A percentile compares a stretch with the other conserved stretches of the same genome.
phyloP scores from a whole-genome alignment of 1,284 basidiomycete genomes.

The Fereydounia khargensis region DNA sequence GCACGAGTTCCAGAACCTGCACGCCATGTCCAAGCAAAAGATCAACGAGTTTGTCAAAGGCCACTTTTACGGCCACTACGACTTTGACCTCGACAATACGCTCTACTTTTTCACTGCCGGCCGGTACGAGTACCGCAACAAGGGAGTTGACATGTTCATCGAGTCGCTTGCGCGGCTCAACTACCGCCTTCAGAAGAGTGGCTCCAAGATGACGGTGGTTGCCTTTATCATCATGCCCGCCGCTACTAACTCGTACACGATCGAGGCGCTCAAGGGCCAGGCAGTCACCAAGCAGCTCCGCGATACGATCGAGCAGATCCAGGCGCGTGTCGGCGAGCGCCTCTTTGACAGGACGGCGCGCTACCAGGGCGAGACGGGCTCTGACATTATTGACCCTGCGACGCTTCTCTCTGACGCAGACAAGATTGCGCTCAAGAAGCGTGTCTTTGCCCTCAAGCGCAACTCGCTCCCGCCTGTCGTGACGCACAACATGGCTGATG shows the following conservation, averaged over 20 bases:
- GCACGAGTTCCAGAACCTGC: conserved; percentile 96
- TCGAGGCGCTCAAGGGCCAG: conserved; percentile 96
- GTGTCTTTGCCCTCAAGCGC: conserved; percentile 92
- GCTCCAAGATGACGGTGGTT: conserved; percentile 79
- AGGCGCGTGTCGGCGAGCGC: conserved; percentile 82
- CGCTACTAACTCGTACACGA: conserved; percentile 89
- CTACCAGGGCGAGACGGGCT: conserved; percentile 67
- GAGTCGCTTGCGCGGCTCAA: conserved; percentile 81
- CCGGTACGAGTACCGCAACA: conserved; percentile 97
- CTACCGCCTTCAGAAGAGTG: conserved; percentile 77
- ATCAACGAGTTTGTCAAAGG: conserved; percentile 97
- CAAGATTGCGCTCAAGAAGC: conserved; percentile 89
- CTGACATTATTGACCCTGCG: conserved; percentile 43
- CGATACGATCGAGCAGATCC: conserved; percentile 88
- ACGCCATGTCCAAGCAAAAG: conserved; percentile 87
- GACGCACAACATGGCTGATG: conserved; percentile 98
- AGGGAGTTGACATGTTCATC: conserved; percentile 99
- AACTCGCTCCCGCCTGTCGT: conserved; percentile 87
- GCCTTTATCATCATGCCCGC: conserved; percentile 99
- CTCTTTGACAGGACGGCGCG: conserved; percentile 91
- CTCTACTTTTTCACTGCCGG: conserved; percentile 99
- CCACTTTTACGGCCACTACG: conserved; percentile 96
- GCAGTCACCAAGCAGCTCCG: conserved; percentile 94
- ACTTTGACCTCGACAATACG: conserved; percentile 93
- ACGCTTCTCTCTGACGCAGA: conserved; percentile 84